A percentile compares a stretch with the other conserved stretches of the same genome.
phyloP scores from a whole-genome alignment of 441 rosid species.

The Daphne laureola region DNA sequence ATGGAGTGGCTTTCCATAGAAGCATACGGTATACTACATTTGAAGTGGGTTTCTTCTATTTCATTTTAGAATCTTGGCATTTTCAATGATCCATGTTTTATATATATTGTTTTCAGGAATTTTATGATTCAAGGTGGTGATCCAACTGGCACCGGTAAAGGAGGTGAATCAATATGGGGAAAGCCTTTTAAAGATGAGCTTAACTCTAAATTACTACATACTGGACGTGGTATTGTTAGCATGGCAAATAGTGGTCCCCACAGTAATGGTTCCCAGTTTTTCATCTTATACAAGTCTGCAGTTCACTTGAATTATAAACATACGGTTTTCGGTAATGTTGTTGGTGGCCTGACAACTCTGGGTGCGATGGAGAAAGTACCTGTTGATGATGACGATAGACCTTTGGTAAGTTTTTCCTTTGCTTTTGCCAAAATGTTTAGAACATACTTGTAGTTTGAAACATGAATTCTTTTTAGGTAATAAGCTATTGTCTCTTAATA shows the following conservation, averaged over 20 bases:
- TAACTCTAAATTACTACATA: slow-evolving; percentile 84
- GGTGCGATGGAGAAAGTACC: slow-evolving; percentile 89
- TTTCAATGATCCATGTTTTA: slow-evolving; percentile 1
- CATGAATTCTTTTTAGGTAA: no score
- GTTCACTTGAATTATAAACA: slow-evolving; percentile 86
- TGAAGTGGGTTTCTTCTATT: neutral
- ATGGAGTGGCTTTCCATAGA: slow-evolving; percentile 77
- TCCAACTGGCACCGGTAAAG: slow-evolving; percentile 89
- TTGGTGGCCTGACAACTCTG: slow-evolving; percentile 78
- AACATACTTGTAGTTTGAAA: neutral
- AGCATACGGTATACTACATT: slow-evolving; percentile 48
- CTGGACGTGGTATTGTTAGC: slow-evolving; percentile 91
- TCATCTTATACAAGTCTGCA: slow-evolving; percentile 95
- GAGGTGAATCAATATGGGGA: slow-evolving; percentile 96
- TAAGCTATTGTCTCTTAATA: no score
- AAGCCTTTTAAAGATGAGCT: slow-evolving; percentile 89
- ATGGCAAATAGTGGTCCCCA: slow-evolving; percentile 99
- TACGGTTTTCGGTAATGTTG: slow-evolving; percentile 87
- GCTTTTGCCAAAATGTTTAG: neutral
- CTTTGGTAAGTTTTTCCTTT: slow-evolving; percentile 43
- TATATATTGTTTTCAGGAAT: slow-evolving; percentile 35
- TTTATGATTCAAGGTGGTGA: slow-evolving; percentile 99
- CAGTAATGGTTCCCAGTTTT: slow-evolving; percentile 95
- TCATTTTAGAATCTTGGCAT: neutral
- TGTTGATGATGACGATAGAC: slow-evolving; percentile 69